A percentile compares a stretch with the other conserved stretches of the same genome.
phyloP scores from a whole-genome alignment of 257 asterid genomes.

The Euphrasia confusa region DNA sequence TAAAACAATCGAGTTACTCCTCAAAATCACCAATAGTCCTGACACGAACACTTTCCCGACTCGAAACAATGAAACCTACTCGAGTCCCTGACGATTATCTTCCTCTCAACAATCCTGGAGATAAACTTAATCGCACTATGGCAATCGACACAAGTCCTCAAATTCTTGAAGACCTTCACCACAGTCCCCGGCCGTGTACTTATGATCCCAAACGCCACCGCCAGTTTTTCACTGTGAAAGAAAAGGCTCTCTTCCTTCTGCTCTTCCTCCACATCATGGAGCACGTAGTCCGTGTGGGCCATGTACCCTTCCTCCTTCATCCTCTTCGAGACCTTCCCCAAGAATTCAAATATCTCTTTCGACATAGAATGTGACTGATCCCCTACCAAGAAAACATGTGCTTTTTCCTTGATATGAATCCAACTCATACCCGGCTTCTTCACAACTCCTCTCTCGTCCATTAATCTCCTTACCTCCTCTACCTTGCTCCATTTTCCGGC shows the following conservation, averaged over 20 bases:
- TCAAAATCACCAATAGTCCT: slow-evolving; percentile 42
- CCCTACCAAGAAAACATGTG: slow-evolving; percentile 52
- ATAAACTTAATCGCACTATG: slow-evolving; percentile 69
- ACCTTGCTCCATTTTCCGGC: slow-evolving; percentile 65
- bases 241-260: slow-evolving; percentile 60
- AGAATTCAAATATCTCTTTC: slow-evolving; percentile 40
- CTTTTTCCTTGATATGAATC: slow-evolving; percentile 41
- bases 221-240: slow-evolving; percentile 71
- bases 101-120: slow-evolving; percentile 52
- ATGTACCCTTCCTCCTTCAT: slow-evolving; percentile 71
- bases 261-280: slow-evolving; percentile 81
- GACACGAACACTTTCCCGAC: slow-evolving; percentile 59
- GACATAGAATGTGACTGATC: slow-evolving; percentile 47
- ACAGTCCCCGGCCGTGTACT: slow-evolving; percentile 43
- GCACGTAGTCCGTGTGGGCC: slow-evolving; percentile 51
- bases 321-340: slow-evolving; percentile 47
- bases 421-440: slow-evolving; percentile 78
- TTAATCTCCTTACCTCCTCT: slow-evolving; percentile 47
- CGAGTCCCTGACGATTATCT: slow-evolving; percentile 52
- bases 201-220: slow-evolving; percentile 65
- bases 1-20: no score
- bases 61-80: slow-evolving; percentile 67
- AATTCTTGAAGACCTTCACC: slow-evolving; percentile 74
- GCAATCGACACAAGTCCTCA: slow-evolving; percentile 75
- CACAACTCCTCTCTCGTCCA: slow-evolving; percentile 61